These are phyloP conservation scores for Fusarium udum DNA, from an alignment of 2,329 filamentous ascomycete species.

Conservation along the genomic window DNA sequence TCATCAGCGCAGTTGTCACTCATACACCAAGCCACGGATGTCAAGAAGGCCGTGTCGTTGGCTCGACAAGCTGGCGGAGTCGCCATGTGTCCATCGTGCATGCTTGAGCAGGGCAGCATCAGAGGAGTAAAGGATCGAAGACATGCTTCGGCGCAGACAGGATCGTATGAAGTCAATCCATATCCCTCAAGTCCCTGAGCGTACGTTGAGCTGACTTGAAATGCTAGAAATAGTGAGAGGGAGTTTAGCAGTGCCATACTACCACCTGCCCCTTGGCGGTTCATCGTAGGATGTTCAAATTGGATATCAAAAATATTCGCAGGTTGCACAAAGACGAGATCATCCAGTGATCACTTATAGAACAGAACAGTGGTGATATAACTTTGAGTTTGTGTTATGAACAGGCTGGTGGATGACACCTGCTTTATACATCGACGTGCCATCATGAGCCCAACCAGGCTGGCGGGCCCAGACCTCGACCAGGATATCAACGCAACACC, in stretches of 20 bases:
- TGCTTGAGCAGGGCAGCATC: not conserved
- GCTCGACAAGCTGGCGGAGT: constrained; percentile 4
- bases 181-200: not conserved
- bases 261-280: not conserved
- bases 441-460: not conserved
- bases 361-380: not conserved
- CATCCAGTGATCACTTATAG: not conserved
- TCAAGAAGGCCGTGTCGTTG: not conserved
- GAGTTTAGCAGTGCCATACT: not conserved
- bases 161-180: constrained; percentile 1
- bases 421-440: constrained; percentile 10
- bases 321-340: not conserved
- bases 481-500: not conserved
- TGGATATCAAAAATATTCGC: not conserved
- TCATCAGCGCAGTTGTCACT: not conserved
- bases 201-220: not conserved
- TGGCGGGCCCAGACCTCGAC: not conserved
- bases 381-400: not conserved
- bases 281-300: not conserved
- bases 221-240: not conserved
- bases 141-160: constrained; percentile 15
- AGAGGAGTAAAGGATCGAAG: not conserved
- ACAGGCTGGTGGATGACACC: not conserved
- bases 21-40: constrained; percentile 10
- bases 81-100: not conserved